Evolutionary conservation across 805 yeast genomes (phyloP), one percentile per base, ranked within the genome.

Genomic region (Candida coquimbonensis): DNA sequence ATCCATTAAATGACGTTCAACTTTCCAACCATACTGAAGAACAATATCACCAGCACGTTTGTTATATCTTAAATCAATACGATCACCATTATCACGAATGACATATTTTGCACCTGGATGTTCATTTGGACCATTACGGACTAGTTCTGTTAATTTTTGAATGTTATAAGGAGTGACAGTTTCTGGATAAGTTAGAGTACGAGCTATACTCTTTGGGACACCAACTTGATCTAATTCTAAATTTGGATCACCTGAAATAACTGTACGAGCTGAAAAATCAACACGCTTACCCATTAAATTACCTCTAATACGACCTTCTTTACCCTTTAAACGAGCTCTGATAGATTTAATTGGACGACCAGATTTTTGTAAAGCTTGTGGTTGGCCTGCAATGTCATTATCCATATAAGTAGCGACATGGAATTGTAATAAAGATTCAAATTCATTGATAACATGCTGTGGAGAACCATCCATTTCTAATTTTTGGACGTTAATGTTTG

Each of bases 371-470:
- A 93, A 76, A 32, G 99, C 99, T 67, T 91, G 99, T 0, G 99
- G 99, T 70, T 93, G 99, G 52, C 99, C 99, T 13, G 99, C 99
- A 67, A 93, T 93, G 70, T 93, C 98, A 65, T 93, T 93, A 70
- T 93, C 99, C 99, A 93, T 93, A 64, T 93, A 93, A 0, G 99
- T 93, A 8, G 99, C 99, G 43, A 93, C 97, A 60, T 93, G 99
- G 66, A 89, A 93, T 65, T 93, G 99, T 49, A 93, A 73, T 55
- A 93, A 78, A 38, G 96, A 85, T 66, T 93, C 99, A 62, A 93
- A 91, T 68, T 93, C 99, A 62, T 87, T 87, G 56, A 93, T 85
- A 38, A 95, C 98, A 65, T 93, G 99, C 59, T 91, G 97, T 14
- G 99, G 99, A 5, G 98, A 95, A 54, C 99, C 99, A 65, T 95